A percentile compares a stretch with the other conserved stretches of the same genome.
Evolutionary conservation across 2,329 filamentous ascomycete genomes (phyloP).

Genomic region (Penicillium sp.): DNA sequence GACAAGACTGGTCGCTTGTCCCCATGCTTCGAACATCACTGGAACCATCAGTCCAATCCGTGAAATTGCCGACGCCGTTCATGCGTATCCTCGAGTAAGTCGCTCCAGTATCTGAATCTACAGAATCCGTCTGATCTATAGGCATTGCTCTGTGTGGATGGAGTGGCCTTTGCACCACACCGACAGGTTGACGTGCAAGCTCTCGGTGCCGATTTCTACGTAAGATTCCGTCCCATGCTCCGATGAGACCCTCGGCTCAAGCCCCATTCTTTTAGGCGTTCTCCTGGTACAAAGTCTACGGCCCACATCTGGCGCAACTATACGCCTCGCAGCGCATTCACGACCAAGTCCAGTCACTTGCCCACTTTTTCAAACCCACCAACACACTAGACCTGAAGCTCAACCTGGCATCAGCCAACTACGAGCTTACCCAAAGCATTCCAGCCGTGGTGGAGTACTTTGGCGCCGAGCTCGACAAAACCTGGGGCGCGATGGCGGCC

Average conservation of each 20-base stretch:
- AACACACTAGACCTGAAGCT: constrained; percentile 65
- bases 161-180: constrained; percentile 74
- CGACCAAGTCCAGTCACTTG: constrained; percentile 54
- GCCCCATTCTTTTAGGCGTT: constrained; percentile 48
- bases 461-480: constrained; percentile 34
- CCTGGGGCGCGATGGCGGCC: constrained; percentile 53
- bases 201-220: constrained; percentile 71
- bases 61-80: constrained; percentile 36
- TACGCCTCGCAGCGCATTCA: constrained; percentile 63
- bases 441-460: constrained; percentile 63
- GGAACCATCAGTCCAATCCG: constrained; percentile 61
- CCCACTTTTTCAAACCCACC: constrained; percentile 66
- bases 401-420: constrained; percentile 66
- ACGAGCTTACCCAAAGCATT: constrained; percentile 66
- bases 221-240: constrained; percentile 9
- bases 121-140: constrained; percentile 3
- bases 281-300: constrained; percentile 80
- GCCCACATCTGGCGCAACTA: constrained; percentile 69
- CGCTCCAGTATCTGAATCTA: too few species aligned
- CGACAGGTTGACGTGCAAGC: constrained; percentile 65
- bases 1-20: constrained; percentile 70
- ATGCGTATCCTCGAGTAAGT: constrained; percentile 44
- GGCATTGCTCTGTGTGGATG: constrained; percentile 70
- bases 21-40: constrained; percentile 71
- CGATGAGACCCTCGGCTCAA: constrained; percentile 1